Evolutionary conservation across 73 alveolate genomes (phyloP).

Genomic region (Stentor coeruleus): DNA sequence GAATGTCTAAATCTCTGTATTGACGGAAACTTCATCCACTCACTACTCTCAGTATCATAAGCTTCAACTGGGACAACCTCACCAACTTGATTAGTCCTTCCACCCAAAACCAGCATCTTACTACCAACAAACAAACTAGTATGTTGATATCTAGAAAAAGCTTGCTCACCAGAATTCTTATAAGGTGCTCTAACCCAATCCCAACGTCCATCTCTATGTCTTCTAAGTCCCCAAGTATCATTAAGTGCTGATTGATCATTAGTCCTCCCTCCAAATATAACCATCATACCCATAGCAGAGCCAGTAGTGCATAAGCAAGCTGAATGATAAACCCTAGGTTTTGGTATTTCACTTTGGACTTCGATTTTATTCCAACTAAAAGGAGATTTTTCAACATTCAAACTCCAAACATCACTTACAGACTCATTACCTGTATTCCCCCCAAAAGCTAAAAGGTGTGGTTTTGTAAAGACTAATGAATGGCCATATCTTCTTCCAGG

Average conservation of each 20-base stretch:
- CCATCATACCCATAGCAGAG: constrained; percentile 98
- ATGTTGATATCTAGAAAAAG: constrained; percentile 65
- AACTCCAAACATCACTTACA: constrained; percentile 89
- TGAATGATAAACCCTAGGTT: constrained; percentile 92
- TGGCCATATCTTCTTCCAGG: constrained; percentile 99
- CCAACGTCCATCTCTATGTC: constrained; percentile 99
- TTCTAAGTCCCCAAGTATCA: constrained; percentile 98
- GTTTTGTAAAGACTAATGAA: constrained; percentile 88
- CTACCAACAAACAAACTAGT: constrained; percentile 85
- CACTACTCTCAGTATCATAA: constrained; percentile 95
- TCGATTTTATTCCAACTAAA: constrained; percentile 80
- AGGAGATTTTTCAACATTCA: constrained; percentile 80
- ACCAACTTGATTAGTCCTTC: constrained; percentile 78
- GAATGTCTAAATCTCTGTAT: constrained; percentile 86
- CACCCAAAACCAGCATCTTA: constrained; percentile 89
- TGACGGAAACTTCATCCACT: constrained; percentile 81
- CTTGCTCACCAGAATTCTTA: neutral
- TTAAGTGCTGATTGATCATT: constrained; percentile 70
- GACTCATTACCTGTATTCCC: constrained; percentile 95
- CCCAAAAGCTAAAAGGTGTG: constrained; percentile 91
- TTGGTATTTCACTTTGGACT: constrained; percentile 77
- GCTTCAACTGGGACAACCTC: constrained; percentile 87
- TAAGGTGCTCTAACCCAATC: constrained; percentile 98
- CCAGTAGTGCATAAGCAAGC: constrained; percentile 96
- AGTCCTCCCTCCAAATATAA: constrained; percentile 84